phyloP scores from a whole-genome alignment of 1,284 basidiomycete genomes.

The Caloboletus firmus region DNA sequence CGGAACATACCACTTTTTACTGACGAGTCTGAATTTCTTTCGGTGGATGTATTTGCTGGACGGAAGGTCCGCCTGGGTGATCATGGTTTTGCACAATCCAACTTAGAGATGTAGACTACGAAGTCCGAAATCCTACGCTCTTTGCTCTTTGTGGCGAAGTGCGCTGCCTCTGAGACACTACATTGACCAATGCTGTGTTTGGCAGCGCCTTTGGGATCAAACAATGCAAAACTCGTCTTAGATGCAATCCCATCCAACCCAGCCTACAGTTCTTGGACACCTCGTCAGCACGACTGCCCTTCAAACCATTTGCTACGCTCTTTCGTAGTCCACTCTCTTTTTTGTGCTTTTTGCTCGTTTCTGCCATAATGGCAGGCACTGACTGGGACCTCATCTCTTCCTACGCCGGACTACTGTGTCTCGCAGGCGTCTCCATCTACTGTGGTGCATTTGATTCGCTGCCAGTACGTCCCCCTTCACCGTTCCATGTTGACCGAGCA shows the following conservation, averaged over 20 bases:
- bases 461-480: constrained; percentile 45
- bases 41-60: background rate
- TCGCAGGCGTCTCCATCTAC: constrained; percentile 65
- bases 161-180: too few relatives aligned
- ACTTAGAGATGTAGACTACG: background rate
- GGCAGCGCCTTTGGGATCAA: constrained; percentile 8
- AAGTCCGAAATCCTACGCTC: background rate
- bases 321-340: constrained; percentile 2
- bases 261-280: background rate
- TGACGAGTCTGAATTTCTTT: background rate
- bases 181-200: too few relatives aligned
- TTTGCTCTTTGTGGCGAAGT: too few relatives aligned
- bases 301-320: background rate
- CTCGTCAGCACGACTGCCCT: background rate
- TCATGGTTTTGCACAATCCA: background rate
- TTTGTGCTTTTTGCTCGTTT: background rate
- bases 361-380: constrained; percentile 18
- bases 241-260: background rate
- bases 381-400: constrained; percentile 64
- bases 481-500: background rate
- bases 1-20: background rate
- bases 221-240: constrained; percentile 19
- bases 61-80: background rate
- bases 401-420: constrained; percentile 61
- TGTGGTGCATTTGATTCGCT: constrained; percentile 68